Conservation (phyloP, 1,284 basidiomycete genomes). For the Cryptococcus amylolentus region DNA sequence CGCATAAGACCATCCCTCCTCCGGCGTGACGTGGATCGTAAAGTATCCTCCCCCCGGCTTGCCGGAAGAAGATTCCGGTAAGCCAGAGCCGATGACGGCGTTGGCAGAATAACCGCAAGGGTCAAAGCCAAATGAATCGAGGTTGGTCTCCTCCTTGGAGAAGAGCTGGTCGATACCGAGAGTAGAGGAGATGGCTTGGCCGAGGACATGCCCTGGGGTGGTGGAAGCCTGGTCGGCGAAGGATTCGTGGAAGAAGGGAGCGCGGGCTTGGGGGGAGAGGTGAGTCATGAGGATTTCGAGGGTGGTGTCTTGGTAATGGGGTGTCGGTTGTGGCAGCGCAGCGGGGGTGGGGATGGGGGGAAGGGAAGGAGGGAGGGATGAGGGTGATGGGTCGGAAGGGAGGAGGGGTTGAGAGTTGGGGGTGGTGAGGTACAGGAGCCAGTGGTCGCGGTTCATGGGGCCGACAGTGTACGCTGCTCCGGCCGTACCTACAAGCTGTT, state of each 20-base stretch:
- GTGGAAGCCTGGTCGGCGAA: constrained; percentile 17
- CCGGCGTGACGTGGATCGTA: constrained; percentile 98
- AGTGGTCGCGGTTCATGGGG: constrained; percentile 98
- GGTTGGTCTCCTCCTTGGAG: constrained; percentile 67
- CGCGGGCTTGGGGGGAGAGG: constrained; percentile 70
- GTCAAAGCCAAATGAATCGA: constrained; percentile 91
- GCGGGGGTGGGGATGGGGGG: constrained; percentile 6
- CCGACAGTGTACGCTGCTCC: constrained; percentile 96
- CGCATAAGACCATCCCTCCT: constrained; percentile 95
- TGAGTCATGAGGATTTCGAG: constrained; percentile 99
- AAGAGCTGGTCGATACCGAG: constrained; percentile 85
- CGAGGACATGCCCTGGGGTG: constrained; percentile 58
- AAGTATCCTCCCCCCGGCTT: constrained; percentile 78
- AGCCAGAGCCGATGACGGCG: constrained; percentile 66
- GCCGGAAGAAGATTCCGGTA: constrained; percentile 30
- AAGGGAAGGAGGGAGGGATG: constrained; percentile 16
- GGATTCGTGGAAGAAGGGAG: constrained; percentile 67
- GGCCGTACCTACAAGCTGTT: constrained; percentile 38
- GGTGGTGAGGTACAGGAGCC: constrained; percentile 88
- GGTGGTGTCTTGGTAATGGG: constrained; percentile 68
- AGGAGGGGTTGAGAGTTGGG: constrained; percentile 52
- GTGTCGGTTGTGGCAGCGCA: constrained; percentile 8
- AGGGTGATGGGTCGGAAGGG: constrained; percentile 24
- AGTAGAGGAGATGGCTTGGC: constrained; percentile 62
- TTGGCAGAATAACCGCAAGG: constrained; percentile 98